These are phyloP conservation scores for Triglochin maritima DNA, from an alignment of 106 monocot species.

Conservation along the genomic window DNA sequence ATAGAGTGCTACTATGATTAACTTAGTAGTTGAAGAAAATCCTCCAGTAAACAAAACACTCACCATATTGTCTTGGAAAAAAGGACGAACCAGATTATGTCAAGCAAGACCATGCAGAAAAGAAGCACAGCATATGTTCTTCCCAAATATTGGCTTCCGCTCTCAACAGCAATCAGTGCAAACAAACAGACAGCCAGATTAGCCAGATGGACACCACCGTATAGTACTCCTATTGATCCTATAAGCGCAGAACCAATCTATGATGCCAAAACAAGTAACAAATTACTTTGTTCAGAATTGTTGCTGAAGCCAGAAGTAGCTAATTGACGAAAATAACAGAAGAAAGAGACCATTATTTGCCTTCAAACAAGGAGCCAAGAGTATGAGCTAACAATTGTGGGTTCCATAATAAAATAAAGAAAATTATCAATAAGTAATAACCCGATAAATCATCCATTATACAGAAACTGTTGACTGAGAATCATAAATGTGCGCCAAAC, in stretches of 20 bases:
- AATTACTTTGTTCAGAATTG: too few species aligned
- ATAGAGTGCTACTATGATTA: not conserved
- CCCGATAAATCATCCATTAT: too few species aligned
- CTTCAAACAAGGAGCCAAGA: too few species aligned
- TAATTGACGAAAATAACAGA: too few species aligned
- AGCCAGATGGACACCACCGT: constrained; percentile 51
- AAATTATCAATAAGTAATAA: too few species aligned
- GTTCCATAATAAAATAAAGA: too few species aligned
- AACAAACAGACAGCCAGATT: constrained; percentile 55
- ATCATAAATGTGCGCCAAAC: too few species aligned
- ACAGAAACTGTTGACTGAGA: too few species aligned
- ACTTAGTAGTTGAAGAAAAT: not conserved
- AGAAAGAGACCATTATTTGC: too few species aligned
- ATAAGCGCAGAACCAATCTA: constrained; percentile 66
- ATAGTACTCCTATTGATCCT: constrained; percentile 57
- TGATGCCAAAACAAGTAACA: too few species aligned
- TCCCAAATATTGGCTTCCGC: constrained; percentile 57
- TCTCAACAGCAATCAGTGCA: constrained; percentile 61
- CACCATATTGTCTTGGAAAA: constrained; percentile 56
- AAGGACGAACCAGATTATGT: constrained; percentile 59
- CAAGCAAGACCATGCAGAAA: constrained; percentile 45
- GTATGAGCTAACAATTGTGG: too few species aligned
- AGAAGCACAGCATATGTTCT: constrained; percentile 62
- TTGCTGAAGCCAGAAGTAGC: too few species aligned
- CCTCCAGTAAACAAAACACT: not conserved